Evolutionary conservation across 169 alveolate genomes (phyloP), one percentile per base, ranked within the genome.

Genomic region (Blepharisma undulans): DNA sequence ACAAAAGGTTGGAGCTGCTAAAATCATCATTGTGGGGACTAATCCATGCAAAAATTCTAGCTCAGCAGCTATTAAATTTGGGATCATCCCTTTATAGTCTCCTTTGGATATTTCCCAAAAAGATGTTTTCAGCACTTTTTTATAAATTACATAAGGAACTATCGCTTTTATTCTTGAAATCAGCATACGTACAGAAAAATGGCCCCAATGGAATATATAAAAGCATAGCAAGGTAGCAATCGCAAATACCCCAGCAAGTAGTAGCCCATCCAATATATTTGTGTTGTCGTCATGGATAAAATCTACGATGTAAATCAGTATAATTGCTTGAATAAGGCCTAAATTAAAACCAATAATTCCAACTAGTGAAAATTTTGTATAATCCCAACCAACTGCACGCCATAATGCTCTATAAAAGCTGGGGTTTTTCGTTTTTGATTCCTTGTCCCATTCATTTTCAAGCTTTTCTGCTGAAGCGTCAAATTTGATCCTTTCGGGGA

Each of bases 1-100:
- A 6, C 27, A 19, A 4, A 59, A n/a, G 32, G 60, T 22, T 30
- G 89, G 89, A 36, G 76, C 29, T 6, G 61, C 76, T 60, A 22
- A 79, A 32, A 79, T 29, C 29, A 79, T 25, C 25, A 32, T 21
- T 22, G 60, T 12, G 27, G 60, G 29, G 29, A 79, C 87, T 32
- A 33, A n/a, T 21, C 36, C 61, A 21, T 79, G 61, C 25, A 79
- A 6, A 79, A 79, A 33, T 32, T 79, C 87, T n/a, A 79, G 30
- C 29, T 79, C 87, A 79, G 87, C 36, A 12, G 72, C 34, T 79
- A 82, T 82, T n/a, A 82, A 21, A 30, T 33, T 82, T 22, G 34
- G n/a, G 76, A 82, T 60, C 60, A 32, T 82, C 60, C 77, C 72
- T 32, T 32, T 78, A 27, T 29, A 21, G 34, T 25, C 86, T 27